These are phyloP conservation scores for Chaetomium sp. DNA, from an alignment of 2,329 filamentous ascomycete genomes.

Conservation along the genomic window DNA sequence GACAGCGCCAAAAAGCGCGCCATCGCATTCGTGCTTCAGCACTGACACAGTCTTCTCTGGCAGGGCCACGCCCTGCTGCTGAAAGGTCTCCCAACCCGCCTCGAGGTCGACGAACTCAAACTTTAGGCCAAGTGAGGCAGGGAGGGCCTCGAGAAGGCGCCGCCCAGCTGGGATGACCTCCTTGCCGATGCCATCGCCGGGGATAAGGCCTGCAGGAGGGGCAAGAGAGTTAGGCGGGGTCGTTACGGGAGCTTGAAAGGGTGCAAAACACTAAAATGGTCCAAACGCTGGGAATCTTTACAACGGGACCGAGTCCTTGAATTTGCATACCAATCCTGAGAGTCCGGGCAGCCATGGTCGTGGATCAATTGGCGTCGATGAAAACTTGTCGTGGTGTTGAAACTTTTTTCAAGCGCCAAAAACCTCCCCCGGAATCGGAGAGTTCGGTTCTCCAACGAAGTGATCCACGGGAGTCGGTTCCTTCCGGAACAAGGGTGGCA, in stretches of 20 bases:
- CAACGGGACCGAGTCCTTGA: background rate
- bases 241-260: too few relatives aligned
- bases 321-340: constrained; percentile 57
- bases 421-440: constrained; percentile 16
- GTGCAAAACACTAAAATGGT: too few relatives aligned
- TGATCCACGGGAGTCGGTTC: background rate
- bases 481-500: background rate
- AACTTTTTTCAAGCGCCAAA: constrained; percentile 7
- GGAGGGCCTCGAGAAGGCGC: constrained; percentile 85
- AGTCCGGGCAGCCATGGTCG: constrained; percentile 55
- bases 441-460: background rate
- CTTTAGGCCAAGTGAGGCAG: constrained; percentile 80
- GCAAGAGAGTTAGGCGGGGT: background rate
- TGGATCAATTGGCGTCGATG: constrained; percentile 27
- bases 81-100: constrained; percentile 89
- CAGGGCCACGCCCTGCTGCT: constrained; percentile 79
- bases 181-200: constrained; percentile 95
- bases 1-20: constrained; percentile 92
- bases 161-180: constrained; percentile 96
- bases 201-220: constrained; percentile 68
- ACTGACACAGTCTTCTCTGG: constrained; percentile 85
- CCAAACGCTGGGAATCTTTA: background rate
- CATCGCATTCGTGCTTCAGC: constrained; percentile 88
- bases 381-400: constrained; percentile 1
- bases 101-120: constrained; percentile 93